Base-by-base conservation (phyloP, 2,329 filamentous ascomycete species). In the Metarhizium brunneum region DNA sequence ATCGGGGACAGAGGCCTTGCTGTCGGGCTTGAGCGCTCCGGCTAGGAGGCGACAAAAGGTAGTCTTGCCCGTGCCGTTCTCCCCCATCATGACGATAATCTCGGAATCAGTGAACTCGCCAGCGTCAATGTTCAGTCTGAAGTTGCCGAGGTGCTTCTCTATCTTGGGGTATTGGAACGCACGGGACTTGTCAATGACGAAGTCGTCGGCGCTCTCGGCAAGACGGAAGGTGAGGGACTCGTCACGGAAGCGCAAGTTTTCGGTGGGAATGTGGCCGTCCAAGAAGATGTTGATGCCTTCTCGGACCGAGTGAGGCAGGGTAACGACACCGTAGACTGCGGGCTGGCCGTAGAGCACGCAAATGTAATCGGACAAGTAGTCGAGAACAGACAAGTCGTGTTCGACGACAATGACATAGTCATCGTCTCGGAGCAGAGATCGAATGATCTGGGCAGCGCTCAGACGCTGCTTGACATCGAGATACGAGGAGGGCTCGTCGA, bases 261-360 rank as follows among this genome's bases (percentile, higher is more conserved):
- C 94, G 2, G 94, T 97, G 20, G 94, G 94, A 57, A 97, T 96
- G 73, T 97, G 91, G 62, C 94, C 94, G 66, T 99, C 94, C 55
- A 99, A 80, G 85, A 97, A 99, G 71, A 97, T 95, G 70, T 96
- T 97, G 85, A 97, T 96, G 73, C 92, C 94, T 83, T 99, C 94
- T 69, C 94, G 90, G 58, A 99, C 94, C 3, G 94, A 97, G 66
- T 94, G 83, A 52, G 94, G 94, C 25, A 97, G 83, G 30, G 94
- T 97, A 51, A 99, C 94, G 52, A 99, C 94, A 85, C 94, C 94
- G 66, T 99, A 99, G 49, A 96, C 86, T 50, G 94, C 94, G 42
- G 94, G 94, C 74, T 88, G 86, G 64, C 94, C 95, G 74, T 99
- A 99, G 11, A 99, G 86, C 58, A 96, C 90, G 69, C 94, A 99